These are phyloP conservation scores for Phaseolus coccineus DNA, from an alignment of 331 rosid genomes.

Conservation along the genomic window DNA sequence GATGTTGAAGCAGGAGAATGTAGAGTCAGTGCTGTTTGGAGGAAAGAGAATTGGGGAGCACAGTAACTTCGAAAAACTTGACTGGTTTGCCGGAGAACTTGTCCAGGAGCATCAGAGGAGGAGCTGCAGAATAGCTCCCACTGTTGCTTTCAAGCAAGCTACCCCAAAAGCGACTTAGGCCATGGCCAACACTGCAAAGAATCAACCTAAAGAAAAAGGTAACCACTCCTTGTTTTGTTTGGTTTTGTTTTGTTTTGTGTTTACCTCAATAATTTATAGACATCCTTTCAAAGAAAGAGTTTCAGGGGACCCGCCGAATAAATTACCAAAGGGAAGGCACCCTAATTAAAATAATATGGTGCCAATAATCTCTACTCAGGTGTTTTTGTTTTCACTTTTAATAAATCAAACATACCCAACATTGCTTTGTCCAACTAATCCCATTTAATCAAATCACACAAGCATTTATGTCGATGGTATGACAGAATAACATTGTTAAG, in stretches of 20 bases:
- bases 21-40: conserved; percentile 91
- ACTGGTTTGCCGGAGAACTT: conserved; percentile 97
- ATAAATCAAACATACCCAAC: conserved; percentile 15
- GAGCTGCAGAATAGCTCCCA: conserved; percentile 99
- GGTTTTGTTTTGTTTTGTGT: conserved; percentile 42
- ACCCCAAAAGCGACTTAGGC: conserved; percentile 61
- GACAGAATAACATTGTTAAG: conserved; percentile 8
- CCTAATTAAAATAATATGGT: conserved; percentile 26
- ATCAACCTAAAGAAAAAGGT: conserved; percentile 54
- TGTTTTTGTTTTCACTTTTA: conserved; percentile 15
- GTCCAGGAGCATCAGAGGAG: conserved; percentile 98
- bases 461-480: conserved; percentile 13
- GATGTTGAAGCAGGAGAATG: conserved; percentile 96
- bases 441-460: conserved; percentile 5
- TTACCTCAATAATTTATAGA: conserved; percentile 43
- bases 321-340: conserved; percentile 43
- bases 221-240: conserved; percentile 29
- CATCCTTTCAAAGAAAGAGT: conserved; percentile 53
- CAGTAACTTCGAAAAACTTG: conserved; percentile 88
- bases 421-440: conserved; percentile 31
- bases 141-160: conserved; percentile 99
- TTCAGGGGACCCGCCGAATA: conserved; percentile 51
- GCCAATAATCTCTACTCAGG: conserved; percentile 34
- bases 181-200: conserved; percentile 27
- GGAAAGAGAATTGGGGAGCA: conserved; percentile 89